These are phyloP conservation scores for Cercophora sp. DNA, from an alignment of 495 filamentous ascomycete genomes.

Conservation along the genomic window DNA sequence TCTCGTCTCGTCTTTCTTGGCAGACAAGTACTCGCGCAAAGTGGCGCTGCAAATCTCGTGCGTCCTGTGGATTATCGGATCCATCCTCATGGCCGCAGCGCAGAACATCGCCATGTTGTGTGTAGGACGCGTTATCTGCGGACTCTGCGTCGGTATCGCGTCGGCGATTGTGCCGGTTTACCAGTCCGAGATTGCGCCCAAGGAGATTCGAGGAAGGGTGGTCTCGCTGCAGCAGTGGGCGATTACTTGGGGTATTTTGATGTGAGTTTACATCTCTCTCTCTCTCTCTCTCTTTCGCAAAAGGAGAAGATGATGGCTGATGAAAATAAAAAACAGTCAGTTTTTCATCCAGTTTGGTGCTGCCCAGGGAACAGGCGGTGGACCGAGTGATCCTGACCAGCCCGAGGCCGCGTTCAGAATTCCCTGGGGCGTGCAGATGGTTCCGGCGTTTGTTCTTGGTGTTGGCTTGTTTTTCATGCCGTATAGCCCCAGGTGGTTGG, in stretches of 20 bases:
- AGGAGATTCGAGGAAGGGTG: constrained; percentile 62
- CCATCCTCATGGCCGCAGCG: constrained; percentile 60
- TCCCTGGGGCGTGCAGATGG: constrained; percentile 69
- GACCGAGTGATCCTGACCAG: background rate
- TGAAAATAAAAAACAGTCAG: no score
- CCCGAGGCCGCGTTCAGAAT: constrained; percentile 60
- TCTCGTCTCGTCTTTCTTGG: constrained; percentile 59
- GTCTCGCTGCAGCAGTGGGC: constrained; percentile 74
- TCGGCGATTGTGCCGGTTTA: constrained; percentile 82
- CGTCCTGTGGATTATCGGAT: constrained; percentile 67
- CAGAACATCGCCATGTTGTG: constrained; percentile 61
- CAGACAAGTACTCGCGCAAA: constrained; percentile 62
- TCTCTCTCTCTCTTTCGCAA: no score
- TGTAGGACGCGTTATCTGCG: constrained; percentile 67
- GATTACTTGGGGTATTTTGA: constrained; percentile 65
- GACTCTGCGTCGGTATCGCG: constrained; percentile 69
- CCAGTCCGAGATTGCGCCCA: constrained; percentile 67
- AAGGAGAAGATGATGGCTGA: no score
- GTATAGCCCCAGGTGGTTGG: constrained; percentile 69
- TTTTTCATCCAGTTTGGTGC: constrained; percentile 50
- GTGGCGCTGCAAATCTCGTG: constrained; percentile 63
- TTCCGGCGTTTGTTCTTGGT: constrained; percentile 62
- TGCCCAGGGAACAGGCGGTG: constrained; percentile 54
- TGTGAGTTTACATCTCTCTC: no score
- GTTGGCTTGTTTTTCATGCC: constrained; percentile 66